phyloP scores from a whole-genome alignment of 2,329 filamentous ascomycete species.

The Ambrosiella xylebori region DNA sequence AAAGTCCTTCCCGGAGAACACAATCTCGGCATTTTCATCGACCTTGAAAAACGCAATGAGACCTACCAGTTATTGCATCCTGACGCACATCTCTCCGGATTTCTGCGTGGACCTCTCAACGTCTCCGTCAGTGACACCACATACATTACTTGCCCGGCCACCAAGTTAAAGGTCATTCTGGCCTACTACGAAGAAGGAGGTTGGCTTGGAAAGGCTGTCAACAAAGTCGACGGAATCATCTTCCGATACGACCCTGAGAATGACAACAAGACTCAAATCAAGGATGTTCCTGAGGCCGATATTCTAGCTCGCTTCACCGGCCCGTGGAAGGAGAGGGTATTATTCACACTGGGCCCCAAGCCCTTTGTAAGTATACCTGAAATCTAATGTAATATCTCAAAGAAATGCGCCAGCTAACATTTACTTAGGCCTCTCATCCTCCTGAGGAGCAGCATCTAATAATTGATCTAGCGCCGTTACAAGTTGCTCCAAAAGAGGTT shows the following conservation, averaged over 20 bases:
- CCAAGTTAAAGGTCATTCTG: conserved; percentile 76
- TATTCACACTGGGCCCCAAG: conserved; percentile 42
- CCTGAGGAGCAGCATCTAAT: conserved; percentile 52
- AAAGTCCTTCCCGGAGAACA: conserved; percentile 82
- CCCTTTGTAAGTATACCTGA: conserved; percentile 35
- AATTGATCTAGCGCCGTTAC: conserved; percentile 74
- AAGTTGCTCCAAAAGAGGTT: conserved; percentile 58
- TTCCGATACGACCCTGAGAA: conserved; percentile 82
- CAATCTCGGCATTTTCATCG: conserved; percentile 93
- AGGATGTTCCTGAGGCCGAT: conserved; percentile 73
- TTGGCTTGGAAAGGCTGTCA: conserved; percentile 82
- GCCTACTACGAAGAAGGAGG: conserved; percentile 77
- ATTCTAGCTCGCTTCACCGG: conserved; percentile 69
- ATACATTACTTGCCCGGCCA: conserved; percentile 78
- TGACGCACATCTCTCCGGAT: conserved; percentile 75
- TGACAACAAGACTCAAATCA: conserved; percentile 61
- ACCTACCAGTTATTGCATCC: conserved; percentile 92
- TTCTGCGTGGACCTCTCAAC: conserved; percentile 72
- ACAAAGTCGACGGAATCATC: conserved; percentile 77
- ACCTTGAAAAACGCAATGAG: conserved; percentile 63
- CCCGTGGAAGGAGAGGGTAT: conserved; percentile 61
- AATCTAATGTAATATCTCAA: neutral
- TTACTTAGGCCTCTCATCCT: conserved; percentile 26
- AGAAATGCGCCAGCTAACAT: neutral
- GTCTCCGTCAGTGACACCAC: conserved; percentile 82